Conservation (phyloP, 2,329 filamentous ascomycete species). For the Colletotrichum liaoningense region DNA sequence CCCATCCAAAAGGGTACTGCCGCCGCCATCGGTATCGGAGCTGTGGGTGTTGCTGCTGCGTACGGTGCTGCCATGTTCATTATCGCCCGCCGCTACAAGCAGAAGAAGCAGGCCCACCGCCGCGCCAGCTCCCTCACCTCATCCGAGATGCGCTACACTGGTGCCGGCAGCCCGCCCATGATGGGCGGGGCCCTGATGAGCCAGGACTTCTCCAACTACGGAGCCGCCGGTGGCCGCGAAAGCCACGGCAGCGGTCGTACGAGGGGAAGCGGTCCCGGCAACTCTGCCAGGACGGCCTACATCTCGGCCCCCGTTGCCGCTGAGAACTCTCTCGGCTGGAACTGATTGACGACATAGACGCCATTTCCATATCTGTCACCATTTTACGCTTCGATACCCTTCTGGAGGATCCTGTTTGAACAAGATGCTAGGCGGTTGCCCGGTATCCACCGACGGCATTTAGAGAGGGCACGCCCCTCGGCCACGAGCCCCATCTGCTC, state of each 20-base stretch:
- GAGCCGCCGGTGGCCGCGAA: constrained; percentile 61
- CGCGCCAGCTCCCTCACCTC: constrained; percentile 79
- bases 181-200: constrained; percentile 78
- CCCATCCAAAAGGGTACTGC: constrained; percentile 72
- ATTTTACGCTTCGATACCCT: constrained; percentile 38
- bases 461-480: constrained; percentile 22
- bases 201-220: constrained; percentile 67
- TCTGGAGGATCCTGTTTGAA: constrained; percentile 35
- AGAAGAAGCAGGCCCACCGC: constrained; percentile 81
- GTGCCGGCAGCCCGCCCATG: constrained; percentile 65
- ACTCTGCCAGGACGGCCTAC: constrained; percentile 68
- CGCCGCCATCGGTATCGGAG: constrained; percentile 79
- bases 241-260: constrained; percentile 73
- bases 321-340: constrained; percentile 96
- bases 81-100: constrained; percentile 89
- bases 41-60: constrained; percentile 82
- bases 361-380: constrained; percentile 34
- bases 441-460: constrained; percentile 26
- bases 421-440: constrained; percentile 29
- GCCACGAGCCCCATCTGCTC: constrained; percentile 29
- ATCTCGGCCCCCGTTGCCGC: constrained; percentile 93
- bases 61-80: constrained; percentile 97
- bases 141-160: constrained; percentile 65
- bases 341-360: constrained; percentile 66
- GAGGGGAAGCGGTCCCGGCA: constrained; percentile 61